These are phyloP conservation scores for Globisporangium iwayamae DNA, from an alignment of 352 stramenopile genomes.

Conservation along the genomic window DNA sequence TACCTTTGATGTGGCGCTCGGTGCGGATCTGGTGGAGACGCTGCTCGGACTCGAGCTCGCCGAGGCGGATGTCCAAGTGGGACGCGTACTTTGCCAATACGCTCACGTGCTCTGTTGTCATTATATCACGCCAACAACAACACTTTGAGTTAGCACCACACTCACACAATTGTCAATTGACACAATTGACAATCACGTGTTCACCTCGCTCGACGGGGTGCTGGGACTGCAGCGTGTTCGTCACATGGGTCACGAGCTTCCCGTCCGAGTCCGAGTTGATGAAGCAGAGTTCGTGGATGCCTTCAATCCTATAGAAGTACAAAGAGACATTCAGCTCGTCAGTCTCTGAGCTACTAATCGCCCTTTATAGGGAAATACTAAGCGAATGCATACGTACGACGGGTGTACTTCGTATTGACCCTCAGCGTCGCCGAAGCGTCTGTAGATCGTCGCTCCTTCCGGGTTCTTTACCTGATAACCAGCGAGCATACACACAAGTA, in stretches of 20 bases:
- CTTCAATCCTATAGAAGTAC: slow-evolving; percentile 30
- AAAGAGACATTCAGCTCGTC: not conserved
- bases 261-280: slow-evolving; percentile 65
- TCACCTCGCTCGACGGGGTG: slow-evolving; percentile 74
- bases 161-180: not conserved
- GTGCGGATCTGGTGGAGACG: slow-evolving; percentile 72
- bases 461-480: slow-evolving; percentile 55
- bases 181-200: not conserved
- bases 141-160: not conserved
- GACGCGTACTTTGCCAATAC: slow-evolving; percentile 80
- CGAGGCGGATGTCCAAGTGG: slow-evolving; percentile 73
- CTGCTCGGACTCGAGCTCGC: slow-evolving; percentile 75
- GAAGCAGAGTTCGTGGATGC: slow-evolving; percentile 73
- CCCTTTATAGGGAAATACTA: not conserved
- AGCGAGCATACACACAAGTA: not conserved
- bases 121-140: not conserved
- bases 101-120: slow-evolving; percentile 65
- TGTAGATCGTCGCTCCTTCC: slow-evolving; percentile 47
- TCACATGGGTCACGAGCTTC: slow-evolving; percentile 81
- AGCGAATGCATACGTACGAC: slow-evolving; percentile 29
- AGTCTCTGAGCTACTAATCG: not conserved
- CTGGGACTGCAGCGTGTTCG: slow-evolving; percentile 73
- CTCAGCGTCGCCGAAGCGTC: slow-evolving; percentile 57
- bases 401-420: slow-evolving; percentile 65
- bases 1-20: slow-evolving; percentile 73